These are phyloP conservation scores for Podospora anserina DNA, from an alignment of 495 filamentous ascomycete species.

Conservation along the genomic window DNA sequence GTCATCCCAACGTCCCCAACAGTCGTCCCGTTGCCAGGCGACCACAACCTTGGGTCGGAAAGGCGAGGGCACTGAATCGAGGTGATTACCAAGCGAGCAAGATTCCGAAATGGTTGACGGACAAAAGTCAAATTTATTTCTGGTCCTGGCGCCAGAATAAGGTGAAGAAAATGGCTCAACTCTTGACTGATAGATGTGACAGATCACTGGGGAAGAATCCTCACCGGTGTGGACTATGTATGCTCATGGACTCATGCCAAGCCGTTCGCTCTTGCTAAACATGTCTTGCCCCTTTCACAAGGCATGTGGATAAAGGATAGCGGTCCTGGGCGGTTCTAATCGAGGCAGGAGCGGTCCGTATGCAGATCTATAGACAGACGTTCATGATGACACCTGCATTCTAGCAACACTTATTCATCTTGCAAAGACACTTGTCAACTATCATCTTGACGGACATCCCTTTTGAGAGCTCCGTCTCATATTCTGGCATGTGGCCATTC, in stretches of 20 bases:
- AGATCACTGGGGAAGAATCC: too few species aligned
- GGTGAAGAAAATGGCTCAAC: not conserved
- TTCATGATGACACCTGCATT: too few species aligned
- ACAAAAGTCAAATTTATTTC: not conserved
- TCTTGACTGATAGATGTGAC: not conserved
- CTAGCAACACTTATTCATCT: not conserved
- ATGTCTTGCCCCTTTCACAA: too few species aligned
- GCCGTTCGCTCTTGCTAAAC: too few species aligned
- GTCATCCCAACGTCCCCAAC: not conserved
- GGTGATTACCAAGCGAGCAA: not conserved
- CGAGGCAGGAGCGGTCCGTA: too few species aligned
- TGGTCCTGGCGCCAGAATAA: not conserved
- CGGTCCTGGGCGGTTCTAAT: too few species aligned
- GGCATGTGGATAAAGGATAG: too few species aligned
- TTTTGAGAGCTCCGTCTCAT: not conserved
- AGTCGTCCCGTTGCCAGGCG: not conserved
- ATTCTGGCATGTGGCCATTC: not conserved
- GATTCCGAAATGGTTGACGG: not conserved
- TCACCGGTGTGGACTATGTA: too few species aligned
- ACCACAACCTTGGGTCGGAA: not conserved
- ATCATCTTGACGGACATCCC: not conserved
- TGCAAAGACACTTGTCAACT: not conserved
- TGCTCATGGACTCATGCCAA: too few species aligned
- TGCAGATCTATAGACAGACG: too few species aligned
- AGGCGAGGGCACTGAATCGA: not conserved